Conservation (phyloP, 148 eudicot species). For the Euryodendron excelsum region DNA sequence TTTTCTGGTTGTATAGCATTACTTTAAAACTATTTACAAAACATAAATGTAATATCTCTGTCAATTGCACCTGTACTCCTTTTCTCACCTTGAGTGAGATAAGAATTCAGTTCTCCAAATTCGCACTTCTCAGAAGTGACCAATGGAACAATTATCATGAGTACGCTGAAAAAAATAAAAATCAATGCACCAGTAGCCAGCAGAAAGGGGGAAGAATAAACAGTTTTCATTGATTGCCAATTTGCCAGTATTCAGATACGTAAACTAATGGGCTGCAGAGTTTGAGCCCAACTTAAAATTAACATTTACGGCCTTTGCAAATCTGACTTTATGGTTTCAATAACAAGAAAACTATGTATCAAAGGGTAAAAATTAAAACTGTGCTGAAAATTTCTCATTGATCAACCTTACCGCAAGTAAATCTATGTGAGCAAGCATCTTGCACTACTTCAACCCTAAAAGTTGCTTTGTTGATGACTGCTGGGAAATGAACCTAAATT, state of each 20-base stretch:
- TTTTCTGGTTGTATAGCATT: too few relatives aligned
- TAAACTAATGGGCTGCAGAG: not conserved
- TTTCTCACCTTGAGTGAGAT: too few relatives aligned
- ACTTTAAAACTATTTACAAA: too few relatives aligned
- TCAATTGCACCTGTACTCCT: too few relatives aligned
- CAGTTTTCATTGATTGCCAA: not conserved
- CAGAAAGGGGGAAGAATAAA: not conserved
- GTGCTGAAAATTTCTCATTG: too few relatives aligned
- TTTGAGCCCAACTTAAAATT: not conserved
- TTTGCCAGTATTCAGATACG: constrained; percentile 1
- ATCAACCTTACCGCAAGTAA: not conserved
- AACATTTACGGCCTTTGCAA: not conserved
- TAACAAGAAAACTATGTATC: not conserved
- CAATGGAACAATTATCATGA: too few relatives aligned
- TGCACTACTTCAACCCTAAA: not conserved
- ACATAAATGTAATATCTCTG: too few relatives aligned
- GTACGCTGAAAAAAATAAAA: not conserved
- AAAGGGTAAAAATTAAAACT: not conserved
- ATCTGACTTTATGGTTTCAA: not conserved
- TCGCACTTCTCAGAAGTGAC: too few relatives aligned
- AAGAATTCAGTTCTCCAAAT: too few relatives aligned
- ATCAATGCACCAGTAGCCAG: not conserved
- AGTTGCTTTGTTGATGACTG: not conserved
- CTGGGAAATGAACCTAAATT: not conserved
- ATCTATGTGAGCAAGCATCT: not conserved